These are phyloP conservation scores for Daldinia sp. DNA, from an alignment of 2,329 filamentous ascomycete genomes.

Conservation along the genomic window DNA sequence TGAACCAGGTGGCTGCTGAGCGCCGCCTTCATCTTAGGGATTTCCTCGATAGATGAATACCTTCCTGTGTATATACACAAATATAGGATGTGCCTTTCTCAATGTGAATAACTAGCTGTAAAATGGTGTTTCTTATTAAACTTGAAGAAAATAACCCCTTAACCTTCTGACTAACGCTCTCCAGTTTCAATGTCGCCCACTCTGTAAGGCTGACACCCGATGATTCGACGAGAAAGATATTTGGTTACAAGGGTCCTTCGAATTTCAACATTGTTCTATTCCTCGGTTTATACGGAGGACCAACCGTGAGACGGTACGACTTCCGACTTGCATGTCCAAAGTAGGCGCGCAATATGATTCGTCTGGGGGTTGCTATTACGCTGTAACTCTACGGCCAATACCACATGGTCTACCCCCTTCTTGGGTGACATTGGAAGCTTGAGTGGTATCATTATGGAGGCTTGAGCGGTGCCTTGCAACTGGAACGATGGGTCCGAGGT, in stretches of 20 bases:
- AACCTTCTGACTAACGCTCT: background rate
- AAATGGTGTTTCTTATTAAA: constrained; percentile 4
- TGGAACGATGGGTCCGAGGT: constrained; percentile 6
- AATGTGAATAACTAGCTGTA: background rate
- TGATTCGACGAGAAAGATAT: constrained; percentile 19
- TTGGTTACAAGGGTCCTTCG: constrained; percentile 6
- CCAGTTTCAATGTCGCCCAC: background rate
- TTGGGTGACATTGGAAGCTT: constrained; percentile 27
- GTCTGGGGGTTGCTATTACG: constrained; percentile 18
- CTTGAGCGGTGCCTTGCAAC: constrained; percentile 1
- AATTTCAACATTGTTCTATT: constrained; percentile 17
- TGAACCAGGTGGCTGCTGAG: constrained; percentile 12
- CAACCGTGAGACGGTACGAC: constrained; percentile 20
- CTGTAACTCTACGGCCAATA: constrained; percentile 30
- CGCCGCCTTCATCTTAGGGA: constrained; percentile 14
- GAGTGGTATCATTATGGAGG: constrained; percentile 31
- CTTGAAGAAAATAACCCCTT: background rate
- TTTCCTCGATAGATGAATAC: constrained; percentile 12
- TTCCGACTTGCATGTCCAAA: constrained; percentile 35
- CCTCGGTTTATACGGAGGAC: constrained; percentile 13
- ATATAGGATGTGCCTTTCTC: background rate
- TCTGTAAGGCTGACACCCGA: constrained; percentile 21
- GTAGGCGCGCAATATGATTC: constrained; percentile 26
- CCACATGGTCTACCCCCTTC: constrained; percentile 13
- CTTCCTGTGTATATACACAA: background rate